phyloP scores from a whole-genome alignment of 768 basidiomycete genomes.

The Lactarius sp. region DNA sequence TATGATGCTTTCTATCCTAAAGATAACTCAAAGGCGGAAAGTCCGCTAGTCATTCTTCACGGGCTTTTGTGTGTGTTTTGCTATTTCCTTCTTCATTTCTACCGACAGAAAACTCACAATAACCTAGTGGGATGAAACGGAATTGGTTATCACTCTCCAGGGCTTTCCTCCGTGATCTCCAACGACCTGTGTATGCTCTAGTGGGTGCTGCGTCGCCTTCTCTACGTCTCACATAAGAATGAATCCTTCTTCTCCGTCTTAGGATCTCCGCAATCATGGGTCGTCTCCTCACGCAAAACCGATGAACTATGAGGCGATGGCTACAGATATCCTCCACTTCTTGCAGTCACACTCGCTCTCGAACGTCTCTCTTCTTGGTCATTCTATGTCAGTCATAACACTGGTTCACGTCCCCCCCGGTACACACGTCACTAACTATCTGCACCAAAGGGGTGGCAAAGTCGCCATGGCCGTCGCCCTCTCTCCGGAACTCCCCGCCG shows the following conservation, averaged over 20 bases:
- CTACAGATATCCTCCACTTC: constrained; percentile 68
- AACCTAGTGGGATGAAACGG: constrained; percentile 71
- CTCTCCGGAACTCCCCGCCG: constrained; percentile 38
- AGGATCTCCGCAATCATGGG: constrained; percentile 93
- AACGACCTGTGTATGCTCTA: constrained; percentile 67
- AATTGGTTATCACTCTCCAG: constrained; percentile 85
- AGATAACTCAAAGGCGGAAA: constrained; percentile 30
- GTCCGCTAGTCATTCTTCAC: constrained; percentile 54
- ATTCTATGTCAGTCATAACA: constrained; percentile 67
- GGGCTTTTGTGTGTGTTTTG: constrained; percentile 51
- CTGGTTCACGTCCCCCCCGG: no score
- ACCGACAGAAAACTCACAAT: not conserved
- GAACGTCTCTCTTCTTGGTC: constrained; percentile 73
- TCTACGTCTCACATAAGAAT: not conserved
- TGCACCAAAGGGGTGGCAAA: constrained; percentile 59
- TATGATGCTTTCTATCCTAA: constrained; percentile 31
- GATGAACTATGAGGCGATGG: constrained; percentile 78
- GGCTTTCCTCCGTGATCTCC: constrained; percentile 59
- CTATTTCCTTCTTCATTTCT: not conserved
- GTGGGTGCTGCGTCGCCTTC: constrained; percentile 36
- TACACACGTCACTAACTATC: no score
- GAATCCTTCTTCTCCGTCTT: not conserved
- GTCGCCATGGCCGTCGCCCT: constrained; percentile 70
- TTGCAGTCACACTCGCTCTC: constrained; percentile 48
- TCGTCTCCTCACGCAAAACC: constrained; percentile 67